Evolutionary conservation across 371 early-diverging fungal species (phyloP).

Genomic region (Blakeslea trispora): DNA sequence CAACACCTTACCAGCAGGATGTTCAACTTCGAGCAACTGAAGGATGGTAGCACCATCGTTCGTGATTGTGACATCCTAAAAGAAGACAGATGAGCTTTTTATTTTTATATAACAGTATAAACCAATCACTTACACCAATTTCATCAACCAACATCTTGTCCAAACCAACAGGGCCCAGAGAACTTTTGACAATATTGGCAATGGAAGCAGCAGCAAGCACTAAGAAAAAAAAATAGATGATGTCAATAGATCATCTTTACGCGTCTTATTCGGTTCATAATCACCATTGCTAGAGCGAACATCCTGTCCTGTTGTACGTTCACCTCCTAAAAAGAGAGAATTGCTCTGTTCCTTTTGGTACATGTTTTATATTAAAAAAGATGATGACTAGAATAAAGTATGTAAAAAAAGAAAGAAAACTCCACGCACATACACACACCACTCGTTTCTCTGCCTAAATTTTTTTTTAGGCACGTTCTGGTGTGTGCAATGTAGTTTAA

Average conservation of each 20-base stretch:
- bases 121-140: constrained; percentile 89
- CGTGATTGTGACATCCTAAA: constrained; percentile 97
- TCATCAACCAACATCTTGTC: constrained; percentile 99
- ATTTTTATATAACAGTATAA: too few species aligned
- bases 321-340: constrained; percentile 77
- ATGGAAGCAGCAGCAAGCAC: constrained; percentile 81
- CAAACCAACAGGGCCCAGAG: constrained; percentile 99
- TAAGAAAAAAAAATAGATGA: constrained; percentile 23
- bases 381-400: not conserved
- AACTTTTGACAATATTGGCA: constrained; percentile 98
- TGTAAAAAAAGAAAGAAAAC: not conserved
- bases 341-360: constrained; percentile 25
- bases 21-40: constrained; percentile 95
- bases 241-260: constrained; percentile 5
- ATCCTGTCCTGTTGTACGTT: constrained; percentile 92
- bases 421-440: not conserved
- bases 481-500: too few species aligned
- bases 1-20: constrained; percentile 97
- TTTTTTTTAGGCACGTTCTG: too few species aligned
- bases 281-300: constrained; percentile 96
- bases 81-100: constrained; percentile 15
- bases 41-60: constrained; percentile 99
- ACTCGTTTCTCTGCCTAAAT: too few species aligned
- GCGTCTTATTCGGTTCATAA: constrained; percentile 12
- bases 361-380: constrained; percentile 7